These are phyloP conservation scores for Geranomyces michiganensis DNA, from an alignment of 192 early-diverging fungal genomes.

Conservation along the genomic window DNA sequence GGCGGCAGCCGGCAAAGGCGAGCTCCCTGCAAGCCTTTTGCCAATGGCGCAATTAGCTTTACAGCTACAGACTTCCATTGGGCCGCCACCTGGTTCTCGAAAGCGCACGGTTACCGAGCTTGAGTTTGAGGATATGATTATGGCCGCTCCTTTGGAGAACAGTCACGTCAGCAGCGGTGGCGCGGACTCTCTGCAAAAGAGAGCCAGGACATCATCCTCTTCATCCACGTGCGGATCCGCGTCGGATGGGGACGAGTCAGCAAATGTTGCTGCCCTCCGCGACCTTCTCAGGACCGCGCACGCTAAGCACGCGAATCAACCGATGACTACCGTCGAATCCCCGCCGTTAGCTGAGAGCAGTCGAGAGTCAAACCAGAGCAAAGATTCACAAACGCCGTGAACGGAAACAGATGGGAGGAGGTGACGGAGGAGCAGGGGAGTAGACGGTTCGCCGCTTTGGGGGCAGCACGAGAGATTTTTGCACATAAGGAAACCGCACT, in stretches of 20 bases:
- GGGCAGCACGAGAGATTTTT: too few relatives aligned
- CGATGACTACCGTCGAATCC: too few relatives aligned
- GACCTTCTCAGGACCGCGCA: not conserved
- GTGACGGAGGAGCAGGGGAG: too few relatives aligned
- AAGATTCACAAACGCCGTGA: too few relatives aligned
- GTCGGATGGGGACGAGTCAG: not conserved
- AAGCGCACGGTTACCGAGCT: slow-evolving; percentile 2
- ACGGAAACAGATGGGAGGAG: too few relatives aligned
- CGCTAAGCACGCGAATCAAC: not conserved
- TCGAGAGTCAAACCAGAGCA: too few relatives aligned
- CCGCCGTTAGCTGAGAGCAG: too few relatives aligned
- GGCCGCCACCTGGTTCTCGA: not conserved
- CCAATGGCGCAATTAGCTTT: not conserved
- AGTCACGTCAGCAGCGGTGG: not conserved
- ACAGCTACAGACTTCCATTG: not conserved
- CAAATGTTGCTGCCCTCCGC: not conserved
- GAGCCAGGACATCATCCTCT: too few relatives aligned
- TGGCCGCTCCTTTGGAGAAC: not conserved
- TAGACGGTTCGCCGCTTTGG: too few relatives aligned
- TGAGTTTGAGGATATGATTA: slow-evolving; percentile 2
- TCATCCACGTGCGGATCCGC: not conserved
- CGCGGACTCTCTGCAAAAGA: not conserved
- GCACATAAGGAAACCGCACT: too few relatives aligned
- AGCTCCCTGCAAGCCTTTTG: too few relatives aligned
- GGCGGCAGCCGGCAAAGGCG: not conserved